Conservation (phyloP, 2,329 filamentous ascomycete genomes). For the Hansfordia pulvinata region DNA sequence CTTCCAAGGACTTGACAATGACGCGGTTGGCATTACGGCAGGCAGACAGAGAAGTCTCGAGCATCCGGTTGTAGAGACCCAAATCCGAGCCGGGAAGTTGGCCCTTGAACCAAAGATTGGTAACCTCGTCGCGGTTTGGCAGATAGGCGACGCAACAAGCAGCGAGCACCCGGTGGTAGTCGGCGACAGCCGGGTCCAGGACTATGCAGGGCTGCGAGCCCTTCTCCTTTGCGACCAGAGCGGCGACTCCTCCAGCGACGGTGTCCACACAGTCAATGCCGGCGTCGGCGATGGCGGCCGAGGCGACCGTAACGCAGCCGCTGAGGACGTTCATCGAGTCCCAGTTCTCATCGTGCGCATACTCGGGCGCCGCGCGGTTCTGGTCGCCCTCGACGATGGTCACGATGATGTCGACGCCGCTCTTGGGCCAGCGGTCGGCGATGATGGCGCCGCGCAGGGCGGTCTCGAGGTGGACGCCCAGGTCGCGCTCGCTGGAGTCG, state of each 20-base stretch:
- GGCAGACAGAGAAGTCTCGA: constrained; percentile 26
- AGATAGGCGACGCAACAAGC: constrained; percentile 88
- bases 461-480: constrained; percentile 83
- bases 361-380: constrained; percentile 39
- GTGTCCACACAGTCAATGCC: constrained; percentile 93
- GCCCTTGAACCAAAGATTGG: constrained; percentile 89
- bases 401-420: constrained; percentile 86
- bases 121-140: constrained; percentile 76
- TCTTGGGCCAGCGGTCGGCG: constrained; percentile 96
- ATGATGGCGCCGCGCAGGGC: constrained; percentile 82
- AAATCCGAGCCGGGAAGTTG: constrained; percentile 30
- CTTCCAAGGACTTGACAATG: constrained; percentile 22
- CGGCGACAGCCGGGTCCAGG: constrained; percentile 70
- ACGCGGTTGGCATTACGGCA: constrained; percentile 27
- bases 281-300: constrained; percentile 84
- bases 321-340: constrained; percentile 85
- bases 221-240: constrained; percentile 41
- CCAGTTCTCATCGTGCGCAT: constrained; percentile 53
- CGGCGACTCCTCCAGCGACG: constrained; percentile 79
- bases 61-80: constrained; percentile 23
- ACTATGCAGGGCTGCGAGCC: constrained; percentile 34
- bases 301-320: constrained; percentile 86
- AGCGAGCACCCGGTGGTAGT: constrained; percentile 64
- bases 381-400: constrained; percentile 91
- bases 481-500: constrained; percentile 74